Percentiles rank a stretch among this genome's conserved stretches.
phyloP scores from a whole-genome alignment of 257 asterid species.

The Plantago ovata region DNA sequence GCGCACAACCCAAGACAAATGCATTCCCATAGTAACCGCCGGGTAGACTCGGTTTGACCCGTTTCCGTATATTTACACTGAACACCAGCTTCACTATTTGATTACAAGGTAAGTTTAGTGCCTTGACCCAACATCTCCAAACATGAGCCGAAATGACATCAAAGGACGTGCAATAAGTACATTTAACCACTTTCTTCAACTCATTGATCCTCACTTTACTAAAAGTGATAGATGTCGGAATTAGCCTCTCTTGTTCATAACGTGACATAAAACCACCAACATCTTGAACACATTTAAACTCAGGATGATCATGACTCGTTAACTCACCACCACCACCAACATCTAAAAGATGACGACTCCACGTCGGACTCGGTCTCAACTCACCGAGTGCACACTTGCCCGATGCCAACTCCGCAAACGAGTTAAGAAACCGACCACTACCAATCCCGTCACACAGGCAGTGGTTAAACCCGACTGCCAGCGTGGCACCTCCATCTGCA shows the following conservation, averaged over 20 bases:
- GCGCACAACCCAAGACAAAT: conserved; percentile 57
- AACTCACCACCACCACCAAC: conserved; percentile 14
- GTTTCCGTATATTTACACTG: conserved; percentile 47
- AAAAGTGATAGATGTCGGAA: conserved; percentile 44
- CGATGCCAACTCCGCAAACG: conserved; percentile 44
- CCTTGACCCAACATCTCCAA: conserved; percentile 68
- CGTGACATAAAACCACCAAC: conserved; percentile 36
- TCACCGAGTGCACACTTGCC: conserved; percentile 19
- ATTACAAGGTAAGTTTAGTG: conserved; percentile 39
- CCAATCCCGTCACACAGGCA: conserved; percentile 66
- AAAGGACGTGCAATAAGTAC: conserved; percentile 40
- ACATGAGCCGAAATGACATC: conserved; percentile 64
- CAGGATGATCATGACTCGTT: conserved; percentile 31
- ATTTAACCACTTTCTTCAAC: conserved; percentile 26
- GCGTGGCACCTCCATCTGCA: conserved; percentile 48
- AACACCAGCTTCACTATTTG: conserved; percentile 50
- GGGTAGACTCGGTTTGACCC: conserved; percentile 54
- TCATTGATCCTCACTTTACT: conserved; percentile 27
- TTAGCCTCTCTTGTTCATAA: conserved; percentile 29
- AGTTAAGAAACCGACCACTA: conserved; percentile 55
- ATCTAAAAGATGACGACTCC: conserved; percentile 46
- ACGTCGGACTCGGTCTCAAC: conserved; percentile 31
- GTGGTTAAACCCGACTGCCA: conserved; percentile 58
- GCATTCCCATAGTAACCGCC: conserved; percentile 66
- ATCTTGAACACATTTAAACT: conserved; percentile 43